A percentile compares a stretch with the other conserved stretches of the same genome.
Evolutionary conservation across 208 protist species (phyloP).

Genomic region (Trypanosoma congolense): DNA sequence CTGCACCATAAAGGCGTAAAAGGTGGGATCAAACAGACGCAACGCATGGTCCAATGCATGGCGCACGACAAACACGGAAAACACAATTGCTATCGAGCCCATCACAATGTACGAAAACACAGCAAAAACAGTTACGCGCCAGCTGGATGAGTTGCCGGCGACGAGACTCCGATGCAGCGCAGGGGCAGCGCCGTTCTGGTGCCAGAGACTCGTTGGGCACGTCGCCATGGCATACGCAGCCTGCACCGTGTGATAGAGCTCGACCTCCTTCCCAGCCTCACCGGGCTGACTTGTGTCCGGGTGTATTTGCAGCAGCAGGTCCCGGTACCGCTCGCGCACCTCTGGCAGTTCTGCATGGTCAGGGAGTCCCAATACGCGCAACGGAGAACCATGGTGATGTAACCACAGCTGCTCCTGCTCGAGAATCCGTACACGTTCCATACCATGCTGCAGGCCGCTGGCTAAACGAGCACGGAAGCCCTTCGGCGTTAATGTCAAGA

Average conservation of each 20-base stretch:
- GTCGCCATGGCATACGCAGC: conserved; percentile 68
- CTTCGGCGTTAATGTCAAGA: conserved; percentile 30
- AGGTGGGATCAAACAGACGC: conserved; percentile 70
- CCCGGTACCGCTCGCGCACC: conserved; percentile 64
- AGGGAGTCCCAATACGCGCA: conserved; percentile 74
- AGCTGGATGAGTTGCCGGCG: conserved; percentile 19
- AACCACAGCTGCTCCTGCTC: conserved; percentile 75
- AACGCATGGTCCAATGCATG: conserved; percentile 49
- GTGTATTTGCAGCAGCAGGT: conserved; percentile 68
- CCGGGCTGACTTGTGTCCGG: conserved; percentile 44
- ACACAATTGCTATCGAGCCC: conserved; percentile 40
- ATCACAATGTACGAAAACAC: conserved; percentile 56
- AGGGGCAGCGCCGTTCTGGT: conserved; percentile 67
- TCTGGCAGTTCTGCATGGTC: conserved; percentile 68
- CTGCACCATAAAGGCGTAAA: conserved; percentile 69
- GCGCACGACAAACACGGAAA: conserved; percentile 50
- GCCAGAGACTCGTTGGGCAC: conserved; percentile 65
- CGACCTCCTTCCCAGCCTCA: conserved; percentile 21
- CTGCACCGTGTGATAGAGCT: conserved; percentile 57
- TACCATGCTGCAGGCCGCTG: conserved; percentile 40
- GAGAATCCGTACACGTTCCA: conserved; percentile 54
- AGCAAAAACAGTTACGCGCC: conserved; percentile 52
- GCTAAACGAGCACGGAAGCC: conserved; percentile 35
- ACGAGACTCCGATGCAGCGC: conserved; percentile 49
- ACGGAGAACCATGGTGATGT: conserved; percentile 62